Conservation (phyloP, 2,329 filamentous ascomycete genomes). For the Simplicillium sp. region DNA sequence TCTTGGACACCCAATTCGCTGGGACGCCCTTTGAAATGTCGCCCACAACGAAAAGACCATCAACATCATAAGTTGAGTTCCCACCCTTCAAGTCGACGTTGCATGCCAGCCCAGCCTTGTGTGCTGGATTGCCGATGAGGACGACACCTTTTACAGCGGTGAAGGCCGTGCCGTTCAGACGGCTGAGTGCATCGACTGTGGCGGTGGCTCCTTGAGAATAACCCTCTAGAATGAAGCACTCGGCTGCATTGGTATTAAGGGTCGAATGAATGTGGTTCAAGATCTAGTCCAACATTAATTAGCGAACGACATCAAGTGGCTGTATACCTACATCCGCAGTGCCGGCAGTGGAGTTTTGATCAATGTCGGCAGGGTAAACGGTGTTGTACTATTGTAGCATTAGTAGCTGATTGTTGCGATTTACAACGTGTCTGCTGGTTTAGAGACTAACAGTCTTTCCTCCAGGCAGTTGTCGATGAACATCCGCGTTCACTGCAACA, state of each 20-base stretch:
- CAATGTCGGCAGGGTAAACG: constrained; percentile 3
- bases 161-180: constrained; percentile 4
- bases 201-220: constrained; percentile 7
- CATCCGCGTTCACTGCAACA: constrained; percentile 5
- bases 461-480: neutral
- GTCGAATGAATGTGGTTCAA: constrained; percentile 1
- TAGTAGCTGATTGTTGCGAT: neutral
- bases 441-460: constrained; percentile 3
- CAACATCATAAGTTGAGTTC: neutral
- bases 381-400: constrained; percentile 4
- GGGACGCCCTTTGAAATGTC: constrained; percentile 1
- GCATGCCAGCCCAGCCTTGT: constrained; percentile 6
- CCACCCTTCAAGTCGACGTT: constrained; percentile 7
- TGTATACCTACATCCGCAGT: constrained; percentile 5
- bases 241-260: neutral
- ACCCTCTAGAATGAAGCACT: constrained; percentile 7
- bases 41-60: neutral
- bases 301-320: neutral
- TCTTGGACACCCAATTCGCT: constrained; percentile 3
- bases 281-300: neutral
- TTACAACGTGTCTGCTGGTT: neutral
- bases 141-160: constrained; percentile 7
- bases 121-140: constrained; percentile 5
- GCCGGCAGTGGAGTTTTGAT: constrained; percentile 3
- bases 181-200: constrained; percentile 5